These are phyloP conservation scores for Fagus crenata DNA, from an alignment of 306 rosid species.

Conservation along the genomic window DNA sequence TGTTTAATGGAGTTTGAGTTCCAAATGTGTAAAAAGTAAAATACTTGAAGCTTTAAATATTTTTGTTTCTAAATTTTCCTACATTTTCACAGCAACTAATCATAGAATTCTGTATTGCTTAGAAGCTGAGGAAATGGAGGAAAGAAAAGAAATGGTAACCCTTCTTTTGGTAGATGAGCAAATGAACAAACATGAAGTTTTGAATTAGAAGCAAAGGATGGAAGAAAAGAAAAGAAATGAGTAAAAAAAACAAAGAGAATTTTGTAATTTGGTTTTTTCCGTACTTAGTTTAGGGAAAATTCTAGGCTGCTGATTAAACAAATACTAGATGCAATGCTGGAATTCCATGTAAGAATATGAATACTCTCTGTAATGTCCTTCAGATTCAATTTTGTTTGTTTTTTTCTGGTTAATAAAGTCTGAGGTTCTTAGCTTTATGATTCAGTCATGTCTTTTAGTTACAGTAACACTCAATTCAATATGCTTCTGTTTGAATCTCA, in stretches of 20 bases:
- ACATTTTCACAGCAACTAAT: slow-evolving; percentile 17
- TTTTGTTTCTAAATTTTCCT: neutral
- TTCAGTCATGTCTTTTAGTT: slow-evolving; percentile 61
- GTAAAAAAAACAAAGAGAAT: neutral
- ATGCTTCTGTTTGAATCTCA: slow-evolving; percentile 35
- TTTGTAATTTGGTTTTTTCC: neutral
- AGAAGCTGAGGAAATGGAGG: neutral
- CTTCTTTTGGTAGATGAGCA: neutral
- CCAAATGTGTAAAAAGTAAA: neutral
- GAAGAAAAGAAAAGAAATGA: neutral
- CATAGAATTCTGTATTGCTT: slow-evolving; percentile 10
- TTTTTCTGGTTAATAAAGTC: slow-evolving; percentile 36
- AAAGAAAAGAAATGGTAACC: neutral
- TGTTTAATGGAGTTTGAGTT: neutral
- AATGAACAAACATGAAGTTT: slow-evolving; percentile 8
- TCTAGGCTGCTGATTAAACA: neutral
- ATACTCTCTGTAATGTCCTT: slow-evolving; percentile 40
- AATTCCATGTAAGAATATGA: slow-evolving; percentile 37
- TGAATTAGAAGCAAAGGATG: neutral
- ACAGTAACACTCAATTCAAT: slow-evolving; percentile 42
- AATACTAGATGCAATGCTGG: slow-evolving; percentile 34
- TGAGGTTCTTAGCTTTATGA: slow-evolving; percentile 65
- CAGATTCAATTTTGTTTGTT: slow-evolving; percentile 28
- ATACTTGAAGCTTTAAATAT: neutral
- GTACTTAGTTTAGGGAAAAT: neutral